Evolutionary conservation across 2,329 filamentous ascomycete species (phyloP).

Genomic region (Mariannaea elegans): DNA sequence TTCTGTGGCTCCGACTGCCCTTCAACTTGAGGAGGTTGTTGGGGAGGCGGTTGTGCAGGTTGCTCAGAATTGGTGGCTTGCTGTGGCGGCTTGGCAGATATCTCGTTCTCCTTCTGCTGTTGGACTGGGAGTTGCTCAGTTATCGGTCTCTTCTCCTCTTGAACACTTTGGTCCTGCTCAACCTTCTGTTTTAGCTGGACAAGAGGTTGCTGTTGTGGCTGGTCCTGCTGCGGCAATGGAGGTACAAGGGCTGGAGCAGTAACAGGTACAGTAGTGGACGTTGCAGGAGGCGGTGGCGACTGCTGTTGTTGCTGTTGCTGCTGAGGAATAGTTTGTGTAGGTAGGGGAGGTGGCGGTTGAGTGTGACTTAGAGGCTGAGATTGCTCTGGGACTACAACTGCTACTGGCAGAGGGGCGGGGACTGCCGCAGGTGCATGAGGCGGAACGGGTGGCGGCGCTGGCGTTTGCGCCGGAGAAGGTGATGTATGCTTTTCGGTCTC

Average conservation of each 20-base stretch:
- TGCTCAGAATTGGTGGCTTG: slow-evolving; percentile 7
- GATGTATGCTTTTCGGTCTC: slow-evolving; percentile 30
- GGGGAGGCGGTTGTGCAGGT: slow-evolving; percentile 8
- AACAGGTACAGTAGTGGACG: neutral
- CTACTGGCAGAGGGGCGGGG: neutral
- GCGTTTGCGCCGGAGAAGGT: slow-evolving; percentile 17
- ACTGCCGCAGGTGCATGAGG: neutral
- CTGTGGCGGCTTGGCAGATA: slow-evolving; percentile 1
- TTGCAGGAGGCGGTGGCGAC: neutral
- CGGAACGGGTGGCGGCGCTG: slow-evolving; percentile 23
- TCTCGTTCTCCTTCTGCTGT: slow-evolving; percentile 16
- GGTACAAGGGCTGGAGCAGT: neutral
- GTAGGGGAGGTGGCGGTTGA: neutral
- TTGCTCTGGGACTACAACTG: neutral
- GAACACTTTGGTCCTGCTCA: slow-evolving; percentile 8
- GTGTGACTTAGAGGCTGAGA: neutral
- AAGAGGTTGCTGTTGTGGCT: neutral
- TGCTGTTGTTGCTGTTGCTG: slow-evolving; percentile 17
- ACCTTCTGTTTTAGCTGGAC: slow-evolving; percentile 9
- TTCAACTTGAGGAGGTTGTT: slow-evolving; percentile 5
- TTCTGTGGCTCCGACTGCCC: slow-evolving; percentile 10
- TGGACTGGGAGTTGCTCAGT: neutral
- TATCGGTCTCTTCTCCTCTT: neutral
- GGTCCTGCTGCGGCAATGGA: neutral
- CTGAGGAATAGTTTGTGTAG: slow-evolving; percentile 1